phyloP scores from a whole-genome alignment of 306 rosid species.

The Dryas alaskensis region DNA sequence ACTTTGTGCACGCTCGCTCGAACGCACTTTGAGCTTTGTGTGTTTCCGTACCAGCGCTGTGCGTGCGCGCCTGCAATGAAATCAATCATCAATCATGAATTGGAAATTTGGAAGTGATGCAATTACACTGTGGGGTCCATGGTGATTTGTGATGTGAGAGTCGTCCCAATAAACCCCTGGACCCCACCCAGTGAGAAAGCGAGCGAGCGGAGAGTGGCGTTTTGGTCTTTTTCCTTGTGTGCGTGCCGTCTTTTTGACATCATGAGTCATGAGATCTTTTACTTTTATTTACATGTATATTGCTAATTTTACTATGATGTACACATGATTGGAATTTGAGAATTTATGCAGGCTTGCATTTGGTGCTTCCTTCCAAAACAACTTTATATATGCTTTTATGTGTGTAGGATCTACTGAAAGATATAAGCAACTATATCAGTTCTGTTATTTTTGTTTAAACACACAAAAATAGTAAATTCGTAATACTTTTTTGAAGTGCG shows the following conservation, averaged over 20 bases:
- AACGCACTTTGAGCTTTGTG: too few species aligned
- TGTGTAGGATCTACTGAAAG: too few species aligned
- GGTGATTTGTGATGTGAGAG: not conserved
- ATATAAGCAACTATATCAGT: too few species aligned
- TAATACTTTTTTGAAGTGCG: too few species aligned
- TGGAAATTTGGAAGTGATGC: not conserved
- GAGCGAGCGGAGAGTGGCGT: not conserved
- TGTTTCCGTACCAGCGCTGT: slow-evolving; percentile 11
- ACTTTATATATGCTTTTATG: too few species aligned
- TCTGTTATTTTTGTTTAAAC: too few species aligned
- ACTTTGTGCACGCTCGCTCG: too few species aligned
- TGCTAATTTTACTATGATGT: not conserved
- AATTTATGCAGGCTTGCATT: not conserved
- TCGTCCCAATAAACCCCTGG: not conserved
- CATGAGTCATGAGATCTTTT: not conserved
- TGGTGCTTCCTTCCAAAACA: too few species aligned
- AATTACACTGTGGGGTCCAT: slow-evolving; percentile 7
- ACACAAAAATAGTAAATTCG: too few species aligned
- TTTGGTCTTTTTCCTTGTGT: not conserved
- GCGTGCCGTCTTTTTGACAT: slow-evolving; percentile 4
- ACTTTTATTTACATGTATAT: not conserved
- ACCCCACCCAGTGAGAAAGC: not conserved
- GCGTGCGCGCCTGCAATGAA: slow-evolving; percentile 29
- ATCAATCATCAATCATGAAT: slow-evolving; percentile 19
- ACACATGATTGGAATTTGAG: not conserved